A percentile compares a stretch with the other conserved stretches of the same genome.
Evolutionary conservation across 768 basidiomycete genomes (phyloP).

Genomic region (Pleurotus salmoneostramineus): DNA sequence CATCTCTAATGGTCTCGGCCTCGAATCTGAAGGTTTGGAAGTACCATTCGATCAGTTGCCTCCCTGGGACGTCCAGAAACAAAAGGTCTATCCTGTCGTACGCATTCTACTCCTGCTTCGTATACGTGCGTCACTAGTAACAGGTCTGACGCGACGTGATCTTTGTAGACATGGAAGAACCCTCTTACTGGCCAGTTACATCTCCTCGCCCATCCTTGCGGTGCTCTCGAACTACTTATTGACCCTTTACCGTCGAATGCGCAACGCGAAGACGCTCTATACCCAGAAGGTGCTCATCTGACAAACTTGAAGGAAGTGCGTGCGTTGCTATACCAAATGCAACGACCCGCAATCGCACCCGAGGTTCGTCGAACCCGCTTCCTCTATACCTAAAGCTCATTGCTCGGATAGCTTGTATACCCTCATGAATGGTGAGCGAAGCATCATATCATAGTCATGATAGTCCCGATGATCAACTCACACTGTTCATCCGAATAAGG

Average conservation of each 20-base stretch:
- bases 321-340: slow-evolving; percentile 77
- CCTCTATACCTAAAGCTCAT: not conserved
- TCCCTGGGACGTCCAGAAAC: slow-evolving; percentile 69
- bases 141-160: not conserved
- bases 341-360: slow-evolving; percentile 86
- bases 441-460: not conserved
- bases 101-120: too few species aligned
- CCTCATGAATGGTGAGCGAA: slow-evolving; percentile 74
- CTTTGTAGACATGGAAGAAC: slow-evolving; percentile 81
- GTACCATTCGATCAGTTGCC: slow-evolving; percentile 64
- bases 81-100: slow-evolving; percentile 68
- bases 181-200: slow-evolving; percentile 79
- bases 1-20: slow-evolving; percentile 75
- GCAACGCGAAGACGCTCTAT: slow-evolving; percentile 59
- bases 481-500: slow-evolving; percentile 17
- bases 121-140: slow-evolving; percentile 5
- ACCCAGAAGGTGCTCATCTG: slow-evolving; percentile 78
- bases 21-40: slow-evolving; percentile 77
- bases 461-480: not conserved
- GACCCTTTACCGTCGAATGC: slow-evolving; percentile 69
- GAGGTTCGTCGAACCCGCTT: slow-evolving; percentile 33
- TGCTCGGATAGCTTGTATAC: slow-evolving; percentile 59
- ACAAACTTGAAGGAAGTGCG: slow-evolving; percentile 72
- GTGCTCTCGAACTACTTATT: slow-evolving; percentile 60
- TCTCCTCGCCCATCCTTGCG: slow-evolving; percentile 89